These are phyloP conservation scores for Colletotrichum lentis DNA, from an alignment of 2,329 filamentous ascomycete genomes.

Conservation along the genomic window DNA sequence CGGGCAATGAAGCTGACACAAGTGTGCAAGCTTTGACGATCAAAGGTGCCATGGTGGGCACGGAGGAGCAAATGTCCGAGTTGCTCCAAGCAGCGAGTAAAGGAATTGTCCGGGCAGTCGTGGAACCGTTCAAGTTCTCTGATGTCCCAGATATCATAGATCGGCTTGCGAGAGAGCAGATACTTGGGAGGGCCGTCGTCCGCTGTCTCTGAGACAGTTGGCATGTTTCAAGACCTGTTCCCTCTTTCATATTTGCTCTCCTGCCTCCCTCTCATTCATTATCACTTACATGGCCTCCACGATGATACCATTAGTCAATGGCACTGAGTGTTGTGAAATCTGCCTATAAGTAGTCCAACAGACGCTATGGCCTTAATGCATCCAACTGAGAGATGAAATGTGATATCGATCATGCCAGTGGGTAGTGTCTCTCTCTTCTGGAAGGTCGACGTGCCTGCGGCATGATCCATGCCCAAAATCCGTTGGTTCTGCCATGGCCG, in stretches of 20 bases:
- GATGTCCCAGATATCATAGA: not conserved
- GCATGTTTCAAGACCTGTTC: no score
- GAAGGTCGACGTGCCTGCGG: not conserved
- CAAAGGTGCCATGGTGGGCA: slow-evolving; percentile 29
- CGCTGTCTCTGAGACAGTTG: not conserved
- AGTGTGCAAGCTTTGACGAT: slow-evolving; percentile 18
- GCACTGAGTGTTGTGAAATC: no score
- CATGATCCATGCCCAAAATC: not conserved
- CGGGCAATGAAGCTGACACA: not conserved
- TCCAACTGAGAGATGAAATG: no score
- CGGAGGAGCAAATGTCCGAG: slow-evolving; percentile 5
- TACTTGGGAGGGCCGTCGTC: not conserved
- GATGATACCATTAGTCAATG: no score
- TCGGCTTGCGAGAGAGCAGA: not conserved
- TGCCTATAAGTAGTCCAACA: no score
- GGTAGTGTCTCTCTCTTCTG: no score
- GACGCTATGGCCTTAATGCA: no score
- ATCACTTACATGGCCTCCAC: no score
- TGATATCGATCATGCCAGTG: no score
- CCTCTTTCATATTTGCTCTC: no score
- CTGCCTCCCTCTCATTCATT: no score
- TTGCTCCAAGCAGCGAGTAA: not conserved
- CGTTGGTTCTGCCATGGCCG: not conserved
- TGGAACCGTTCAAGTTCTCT: not conserved
- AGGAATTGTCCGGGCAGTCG: not conserved